Evolutionary conservation across 805 yeast species (phyloP).

Genomic region (Hyphopichia homilentoma): DNA sequence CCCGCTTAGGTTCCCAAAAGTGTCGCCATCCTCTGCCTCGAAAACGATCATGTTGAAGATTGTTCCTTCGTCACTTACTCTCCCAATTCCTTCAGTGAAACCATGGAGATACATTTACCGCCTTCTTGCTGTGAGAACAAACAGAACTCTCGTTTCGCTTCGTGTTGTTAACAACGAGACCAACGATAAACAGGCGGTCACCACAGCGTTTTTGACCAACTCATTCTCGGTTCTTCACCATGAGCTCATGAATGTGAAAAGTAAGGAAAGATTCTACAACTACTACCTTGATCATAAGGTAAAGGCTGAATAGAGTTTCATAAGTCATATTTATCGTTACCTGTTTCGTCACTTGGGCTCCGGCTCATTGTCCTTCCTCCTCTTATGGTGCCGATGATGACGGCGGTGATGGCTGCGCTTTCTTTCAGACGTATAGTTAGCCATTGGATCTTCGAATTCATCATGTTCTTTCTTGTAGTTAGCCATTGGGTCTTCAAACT

Average conservation of each 20-base stretch:
- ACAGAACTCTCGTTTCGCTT: no score
- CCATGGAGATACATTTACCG: constrained; percentile 12
- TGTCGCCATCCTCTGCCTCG: constrained; percentile 6
- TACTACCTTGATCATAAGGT: constrained; percentile 14
- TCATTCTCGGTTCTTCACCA: no score
- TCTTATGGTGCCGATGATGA: neutral
- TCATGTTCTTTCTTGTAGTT: constrained; percentile 16
- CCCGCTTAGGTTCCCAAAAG: constrained; percentile 34
- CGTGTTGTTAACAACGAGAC: no score
- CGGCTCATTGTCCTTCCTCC: neutral
- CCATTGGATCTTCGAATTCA: constrained; percentile 35
- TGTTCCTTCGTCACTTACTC: constrained; percentile 31
- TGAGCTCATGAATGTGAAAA: constrained; percentile 21
- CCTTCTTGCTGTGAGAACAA: neutral
- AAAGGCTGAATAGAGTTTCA: constrained; percentile 1
- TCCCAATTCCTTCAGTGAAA: constrained; percentile 32
- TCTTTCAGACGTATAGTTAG: constrained; percentile 12
- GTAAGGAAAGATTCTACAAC: constrained; percentile 26
- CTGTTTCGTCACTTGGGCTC: neutral
- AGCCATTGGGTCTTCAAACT: constrained; percentile 33
- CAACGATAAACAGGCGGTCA: no score
- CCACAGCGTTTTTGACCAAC: no score
- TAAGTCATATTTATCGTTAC: no score
- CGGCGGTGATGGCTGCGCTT: constrained; percentile 4
- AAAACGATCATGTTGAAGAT: constrained; percentile 37